phyloP scores from a whole-genome alignment of 805 yeast genomes.

The Lipomyces sp. region DNA sequence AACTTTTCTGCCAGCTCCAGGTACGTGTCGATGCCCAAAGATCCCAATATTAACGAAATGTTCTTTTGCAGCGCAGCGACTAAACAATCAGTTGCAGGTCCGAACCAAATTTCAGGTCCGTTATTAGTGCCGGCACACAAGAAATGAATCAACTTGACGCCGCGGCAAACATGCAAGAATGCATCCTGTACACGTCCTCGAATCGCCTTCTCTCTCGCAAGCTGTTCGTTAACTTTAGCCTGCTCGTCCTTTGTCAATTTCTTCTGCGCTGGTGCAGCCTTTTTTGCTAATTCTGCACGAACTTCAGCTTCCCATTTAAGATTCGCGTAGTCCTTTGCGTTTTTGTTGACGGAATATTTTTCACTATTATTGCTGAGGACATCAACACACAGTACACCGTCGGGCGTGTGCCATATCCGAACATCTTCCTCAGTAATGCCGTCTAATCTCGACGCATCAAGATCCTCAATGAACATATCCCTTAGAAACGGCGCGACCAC shows the following conservation, averaged over 20 bases:
- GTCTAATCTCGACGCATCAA: conserved; percentile 48
- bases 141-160: conserved; percentile 57
- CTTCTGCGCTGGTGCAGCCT: conserved; percentile 44
- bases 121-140: conserved; percentile 66
- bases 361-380: conserved; percentile 55
- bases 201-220: conserved; percentile 63
- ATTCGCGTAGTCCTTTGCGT: conserved; percentile 82
- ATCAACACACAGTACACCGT: conserved; percentile 71
- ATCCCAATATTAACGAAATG: conserved; percentile 50
- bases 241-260: conserved; percentile 82
- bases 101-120: conserved; percentile 73
- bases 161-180: conserved; percentile 52
- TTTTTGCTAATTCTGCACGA: conserved; percentile 66
- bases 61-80: conserved; percentile 52
- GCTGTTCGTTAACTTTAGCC: conserved; percentile 61
- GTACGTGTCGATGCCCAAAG: conserved; percentile 55
- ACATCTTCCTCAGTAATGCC: conserved; percentile 57
- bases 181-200: conserved; percentile 54
- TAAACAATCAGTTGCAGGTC: conserved; percentile 60
- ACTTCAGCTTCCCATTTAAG: conserved; percentile 87
- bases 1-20: conserved; percentile 59
- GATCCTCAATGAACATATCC: conserved; percentile 51
- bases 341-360: conserved; percentile 61
- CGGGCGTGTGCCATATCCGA: conserved; percentile 68
- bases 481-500: conserved; percentile 58